A percentile compares a stretch with the other conserved stretches of the same genome.
These are phyloP conservation scores for Pilasporangium apinafurcum DNA, from an alignment of 352 stramenopile species.

Conservation along the genomic window DNA sequence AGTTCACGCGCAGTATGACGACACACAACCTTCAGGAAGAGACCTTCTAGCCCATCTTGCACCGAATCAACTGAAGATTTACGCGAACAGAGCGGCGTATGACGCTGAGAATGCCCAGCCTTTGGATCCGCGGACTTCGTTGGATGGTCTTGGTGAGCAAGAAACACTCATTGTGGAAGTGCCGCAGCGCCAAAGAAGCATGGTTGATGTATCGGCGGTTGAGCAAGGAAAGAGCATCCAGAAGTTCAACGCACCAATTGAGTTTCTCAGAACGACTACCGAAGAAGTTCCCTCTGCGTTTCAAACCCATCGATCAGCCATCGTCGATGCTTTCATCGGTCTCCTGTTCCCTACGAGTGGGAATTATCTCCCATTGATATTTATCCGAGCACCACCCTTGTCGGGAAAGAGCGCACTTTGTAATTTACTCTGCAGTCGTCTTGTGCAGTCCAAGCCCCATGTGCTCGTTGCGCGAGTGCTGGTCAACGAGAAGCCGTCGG, in stretches of 20 bases:
- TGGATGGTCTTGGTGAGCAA: neutral
- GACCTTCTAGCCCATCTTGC: slow-evolving; percentile 2
- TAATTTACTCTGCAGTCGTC: slow-evolving; percentile 7
- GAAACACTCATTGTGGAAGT: neutral
- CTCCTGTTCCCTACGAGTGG: too few relatives aligned
- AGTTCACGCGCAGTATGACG: neutral
- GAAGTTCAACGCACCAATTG: too few relatives aligned
- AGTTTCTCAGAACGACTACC: too few relatives aligned
- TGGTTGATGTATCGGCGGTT: too few relatives aligned
- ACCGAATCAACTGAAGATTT: neutral
- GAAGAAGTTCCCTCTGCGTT: too few relatives aligned
- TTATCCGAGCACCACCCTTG: slow-evolving; percentile 6
- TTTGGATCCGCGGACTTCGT: neutral
- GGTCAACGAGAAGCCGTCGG: slow-evolving; percentile 4
- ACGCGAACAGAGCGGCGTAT: neutral
- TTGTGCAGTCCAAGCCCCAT: slow-evolving; percentile 7
- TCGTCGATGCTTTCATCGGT: too few relatives aligned
- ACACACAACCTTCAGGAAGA: neutral
- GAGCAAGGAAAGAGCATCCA: too few relatives aligned
- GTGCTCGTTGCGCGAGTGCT: slow-evolving; percentile 3
- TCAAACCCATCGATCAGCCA: too few relatives aligned
- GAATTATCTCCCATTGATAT: too few relatives aligned
- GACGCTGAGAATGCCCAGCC: neutral
- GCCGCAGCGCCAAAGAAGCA: too few relatives aligned
- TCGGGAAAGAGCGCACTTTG: slow-evolving; percentile 6